Evolutionary conservation across 257 asterid species (phyloP).

Genomic region (Solanum ahanhuiri): DNA sequence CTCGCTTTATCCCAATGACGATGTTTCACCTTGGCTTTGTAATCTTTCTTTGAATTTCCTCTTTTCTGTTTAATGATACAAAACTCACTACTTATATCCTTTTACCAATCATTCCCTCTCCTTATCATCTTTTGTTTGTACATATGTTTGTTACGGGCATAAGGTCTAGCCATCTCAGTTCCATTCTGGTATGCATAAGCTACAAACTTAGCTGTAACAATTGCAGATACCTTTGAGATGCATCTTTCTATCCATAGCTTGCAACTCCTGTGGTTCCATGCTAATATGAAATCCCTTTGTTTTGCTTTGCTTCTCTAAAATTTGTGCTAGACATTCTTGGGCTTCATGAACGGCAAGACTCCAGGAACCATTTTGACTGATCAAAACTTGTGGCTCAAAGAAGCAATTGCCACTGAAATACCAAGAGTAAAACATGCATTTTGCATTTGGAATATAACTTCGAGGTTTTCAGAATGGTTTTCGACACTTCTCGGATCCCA

Average conservation of each 20-base stretch:
- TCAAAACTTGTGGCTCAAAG: slow-evolving; percentile 87
- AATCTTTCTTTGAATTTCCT: neutral
- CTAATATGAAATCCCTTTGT: neutral
- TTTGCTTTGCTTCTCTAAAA: neutral
- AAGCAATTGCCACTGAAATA: slow-evolving; percentile 79
- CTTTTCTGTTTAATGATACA: neutral
- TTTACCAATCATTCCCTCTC: neutral
- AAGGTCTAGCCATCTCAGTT: neutral
- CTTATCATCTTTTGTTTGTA: neutral
- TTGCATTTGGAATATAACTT: slow-evolving; percentile 89
- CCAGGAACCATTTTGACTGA: slow-evolving; percentile 88
- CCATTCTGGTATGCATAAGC: neutral
- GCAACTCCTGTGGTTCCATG: neutral
- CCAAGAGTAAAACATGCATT: slow-evolving; percentile 88
- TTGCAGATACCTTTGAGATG: neutral
- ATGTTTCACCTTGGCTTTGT: neutral
- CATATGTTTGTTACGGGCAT: neutral
- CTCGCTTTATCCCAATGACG: neutral
- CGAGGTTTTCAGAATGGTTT: slow-evolving; percentile 94
- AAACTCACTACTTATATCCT: neutral
- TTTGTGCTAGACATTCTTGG: slow-evolving; percentile 54
- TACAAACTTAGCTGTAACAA: neutral
- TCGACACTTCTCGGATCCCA: slow-evolving; percentile 80
- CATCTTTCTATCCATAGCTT: neutral
- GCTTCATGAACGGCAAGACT: slow-evolving; percentile 87